A percentile compares a stretch with the other conserved stretches of the same genome.
Conservation (phyloP, 1,139 yeast species). For the Protomyces gravidus region DNA sequence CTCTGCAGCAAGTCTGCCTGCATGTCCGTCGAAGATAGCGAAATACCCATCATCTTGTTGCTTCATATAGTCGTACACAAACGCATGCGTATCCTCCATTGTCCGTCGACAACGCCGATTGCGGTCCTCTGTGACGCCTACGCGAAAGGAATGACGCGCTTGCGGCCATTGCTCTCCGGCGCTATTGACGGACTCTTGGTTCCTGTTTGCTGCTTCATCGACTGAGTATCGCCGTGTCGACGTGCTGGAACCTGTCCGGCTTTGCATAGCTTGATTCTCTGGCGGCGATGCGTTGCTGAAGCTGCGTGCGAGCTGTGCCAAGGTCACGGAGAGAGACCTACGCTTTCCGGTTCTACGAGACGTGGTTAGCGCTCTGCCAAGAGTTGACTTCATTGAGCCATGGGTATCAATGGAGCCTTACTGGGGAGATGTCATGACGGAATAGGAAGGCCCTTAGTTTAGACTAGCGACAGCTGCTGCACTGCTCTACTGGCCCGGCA, state of each 20-base stretch:
- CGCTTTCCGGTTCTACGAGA: slow-evolving; percentile 23
- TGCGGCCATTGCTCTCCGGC: slow-evolving; percentile 23
- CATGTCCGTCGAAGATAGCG: slow-evolving; percentile 97
- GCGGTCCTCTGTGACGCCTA: slow-evolving; percentile 86
- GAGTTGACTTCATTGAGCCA: background rate
- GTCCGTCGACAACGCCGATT: slow-evolving; percentile 74
- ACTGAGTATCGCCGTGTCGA: background rate
- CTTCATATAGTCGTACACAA: slow-evolving; percentile 87
- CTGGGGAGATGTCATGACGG: slow-evolving; percentile 28
- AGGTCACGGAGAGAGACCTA: slow-evolving; percentile 27
- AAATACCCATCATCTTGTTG: slow-evolving; percentile 90
- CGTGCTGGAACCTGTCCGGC: background rate
- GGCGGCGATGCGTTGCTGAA: slow-evolving; percentile 10
- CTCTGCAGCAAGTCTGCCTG: slow-evolving; percentile 87
- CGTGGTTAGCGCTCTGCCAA: background rate
- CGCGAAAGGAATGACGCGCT: slow-evolving; percentile 41
- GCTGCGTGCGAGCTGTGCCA: slow-evolving; percentile 25
- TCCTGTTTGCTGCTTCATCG: slow-evolving; percentile 12
- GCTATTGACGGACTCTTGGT: slow-evolving; percentile 8
- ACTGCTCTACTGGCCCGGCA: too few relatives aligned
- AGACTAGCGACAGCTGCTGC: too few relatives aligned
- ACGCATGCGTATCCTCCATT: slow-evolving; percentile 97
- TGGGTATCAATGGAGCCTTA: too few relatives aligned
- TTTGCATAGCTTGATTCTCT: slow-evolving; percentile 13
- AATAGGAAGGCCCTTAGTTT: too few relatives aligned